Conservation (phyloP, 371 early-diverging fungal genomes). For the Blastocladiella emersonii region DNA sequence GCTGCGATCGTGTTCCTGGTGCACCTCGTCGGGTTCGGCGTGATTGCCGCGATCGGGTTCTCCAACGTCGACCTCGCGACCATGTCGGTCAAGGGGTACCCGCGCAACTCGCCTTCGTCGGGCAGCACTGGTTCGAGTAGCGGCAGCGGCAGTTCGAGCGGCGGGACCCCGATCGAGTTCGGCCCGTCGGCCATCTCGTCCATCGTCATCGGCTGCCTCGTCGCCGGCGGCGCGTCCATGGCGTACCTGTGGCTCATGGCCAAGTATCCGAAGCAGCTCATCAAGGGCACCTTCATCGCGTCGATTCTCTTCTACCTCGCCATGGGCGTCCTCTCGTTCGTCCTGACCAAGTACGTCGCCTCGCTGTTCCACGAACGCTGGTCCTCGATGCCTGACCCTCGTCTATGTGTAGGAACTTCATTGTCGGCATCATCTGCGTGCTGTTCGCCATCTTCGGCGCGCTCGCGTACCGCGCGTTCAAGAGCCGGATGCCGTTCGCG, state of each 20-base stretch:
- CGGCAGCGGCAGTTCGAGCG: background rate
- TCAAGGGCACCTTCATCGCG: background rate
- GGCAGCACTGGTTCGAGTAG: background rate
- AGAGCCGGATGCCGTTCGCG: slow-evolving; percentile 29
- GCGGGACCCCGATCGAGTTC: background rate
- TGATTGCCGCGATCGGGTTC: background rate
- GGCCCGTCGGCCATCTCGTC: background rate
- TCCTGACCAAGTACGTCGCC: background rate
- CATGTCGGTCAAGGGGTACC: background rate
- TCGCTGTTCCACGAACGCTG: no score
- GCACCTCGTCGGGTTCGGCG: background rate
- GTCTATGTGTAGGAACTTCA: background rate
- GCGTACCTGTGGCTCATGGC: background rate
- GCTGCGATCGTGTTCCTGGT: background rate
- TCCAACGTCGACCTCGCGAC: background rate
- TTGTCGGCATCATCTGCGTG: background rate
- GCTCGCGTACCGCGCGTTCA: slow-evolving; percentile 14
- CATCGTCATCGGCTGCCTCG: background rate
- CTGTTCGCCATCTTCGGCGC: background rate
- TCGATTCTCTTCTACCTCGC: background rate
- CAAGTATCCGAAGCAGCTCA: background rate
- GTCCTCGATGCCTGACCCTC: no score
- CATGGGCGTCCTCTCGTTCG: background rate
- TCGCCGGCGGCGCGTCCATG: background rate
- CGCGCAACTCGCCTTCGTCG: background rate